Base-by-base conservation (phyloP, 257 asterid genomes). In the Agastache rugosa region DNA sequence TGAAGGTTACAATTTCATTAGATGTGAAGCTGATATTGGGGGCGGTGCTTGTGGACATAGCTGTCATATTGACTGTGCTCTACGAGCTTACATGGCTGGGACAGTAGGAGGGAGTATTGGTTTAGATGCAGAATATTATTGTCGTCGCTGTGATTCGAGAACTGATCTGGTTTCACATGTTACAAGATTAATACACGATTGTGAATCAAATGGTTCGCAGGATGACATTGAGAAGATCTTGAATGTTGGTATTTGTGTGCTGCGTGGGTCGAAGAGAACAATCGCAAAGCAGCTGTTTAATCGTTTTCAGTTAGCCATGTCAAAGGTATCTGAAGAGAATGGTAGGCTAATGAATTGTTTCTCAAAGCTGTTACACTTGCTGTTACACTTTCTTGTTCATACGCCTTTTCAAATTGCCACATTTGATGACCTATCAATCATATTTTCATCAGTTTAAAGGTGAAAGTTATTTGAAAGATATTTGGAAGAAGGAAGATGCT, bases 131-230 rank as follows among this genome's bases (percentile, higher is more conserved):
- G 96, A 92, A 78, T 90, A 90, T 66, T 89, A 82, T 80, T 94
- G 98, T 34, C 88, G 97, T 20, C 88, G 95, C 17, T 94, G 98
- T 84, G 97, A 92, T 82, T 87, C 95, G 3, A 92, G 80, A 77
- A 80, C 91, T 6, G 94, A 89, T 77, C 85, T 94, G 44, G 84
- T 91, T 78, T 71, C 88, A 10, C 91, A 86, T 80, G 85, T 87
- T 63, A 59, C 25, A n/a, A 87, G 81, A 69, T 86, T 90, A 81
- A 44, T 90, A 44, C 41, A 82, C 35, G 74, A 71, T 22, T 88
- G 91, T 74, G 83, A 87, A 76, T 68, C 92, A 35, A 54, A 78
- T 84, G 83, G 44, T 60, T 88, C 90, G 7, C 79, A 67, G 20
- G 85, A 86, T 25, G 81, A 79, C 42, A 62, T 88, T 31, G 90